Evolutionary conservation across 2,329 filamentous ascomycete species (phyloP), one percentile per base, ranked within the genome.

Genomic region (Cladosporium sp.): DNA sequence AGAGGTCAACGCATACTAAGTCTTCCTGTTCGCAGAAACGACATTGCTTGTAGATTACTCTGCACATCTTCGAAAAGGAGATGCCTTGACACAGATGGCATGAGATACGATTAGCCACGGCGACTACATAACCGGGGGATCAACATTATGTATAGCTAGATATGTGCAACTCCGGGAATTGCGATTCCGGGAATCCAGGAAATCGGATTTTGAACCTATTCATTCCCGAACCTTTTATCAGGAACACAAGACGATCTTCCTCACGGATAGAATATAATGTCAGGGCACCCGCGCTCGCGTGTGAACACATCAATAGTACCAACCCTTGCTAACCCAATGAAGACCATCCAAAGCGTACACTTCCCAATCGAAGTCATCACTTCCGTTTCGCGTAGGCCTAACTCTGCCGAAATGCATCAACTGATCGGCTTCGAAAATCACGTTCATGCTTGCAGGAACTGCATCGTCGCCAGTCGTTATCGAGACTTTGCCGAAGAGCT

Each of bases 341-440:
- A 42, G 22, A 42, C 39, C 7, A 18, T 42, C 15, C 39, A 42
- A 42, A 42, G 39, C 39, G 39, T 42, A 12, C 25, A 42, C 18
- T 42, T 42, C 22, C 39, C 25, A 16, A 12, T 29, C 8, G 22
- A 30, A 16, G 39, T 42, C n/a, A 25, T 42, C 7, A 42, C 39
- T 27, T 8, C 39, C 8, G n/a, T 42, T 18, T 42, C 39, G 22
- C 39, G 39, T 11, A 18, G 8, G 25, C 39, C 39, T 15, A 42
- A 30, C n/a, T 18, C 5, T 18, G 25, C 25, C 39, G 36, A 38
- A 12, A 18, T 38, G 6, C 36, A 38, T 13, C 15, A 38, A 11
- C 11, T 38, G 2, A 13, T 20, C 7, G 6, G 11, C 6, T 38
- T 38, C 13, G 36, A 38, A 16, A 20, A 38, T 13, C 36, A 38